Evolutionary conservation across 352 stramenopile genomes (phyloP), one percentile per base, ranked within the genome.

Genomic region (Blastocystis sp.): DNA sequence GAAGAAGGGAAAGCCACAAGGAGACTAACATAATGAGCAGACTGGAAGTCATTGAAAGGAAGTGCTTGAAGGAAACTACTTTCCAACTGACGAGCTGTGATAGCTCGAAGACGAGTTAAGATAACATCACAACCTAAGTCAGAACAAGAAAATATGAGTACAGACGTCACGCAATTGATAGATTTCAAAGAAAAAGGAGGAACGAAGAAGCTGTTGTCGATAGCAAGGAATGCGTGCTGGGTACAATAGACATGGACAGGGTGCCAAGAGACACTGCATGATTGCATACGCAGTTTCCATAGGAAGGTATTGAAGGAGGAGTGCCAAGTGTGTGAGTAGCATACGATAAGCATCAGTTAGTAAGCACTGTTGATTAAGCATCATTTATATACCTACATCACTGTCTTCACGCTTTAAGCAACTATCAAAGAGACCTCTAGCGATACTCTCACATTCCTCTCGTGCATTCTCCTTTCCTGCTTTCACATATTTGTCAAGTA

Each of bases 181-280:
- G 48, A 68, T 84, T 27, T 84, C 73, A 42, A 53, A 84, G 53
- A 84, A 84, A 35, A 64, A 84, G 33, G 51, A 66, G 17, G 73
- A 84, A 24, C 73, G 73, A 3, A 84, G 56, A 24, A 84, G 73
- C 7, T 48, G 44, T 35, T 84, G 73, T 22, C 73, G 44, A 44
- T 44, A 64, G 27, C 73, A 84, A 17, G 73, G 73, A 15, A n/a
- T 0, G 9, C 54, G n/a, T 11, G 51, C 19, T 24, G 51, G 5
- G 17, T 68, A 27, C 3, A 35, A 42, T n/a, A 84, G 73, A 68
- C 73, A 84, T 1, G 73, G 51, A 15, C 73, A 84, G 24, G 42
- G 44, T 1, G 51, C 35, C 22, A 84, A 57, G 3, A 84, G 7
- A 37, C 64, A 84, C 33, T 30, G 53, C 35, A 64, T 60, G 27